Conservation (phyloP, 1,284 basidiomycete genomes). For the Cutaneotrichosporon cutaneum region DNA sequence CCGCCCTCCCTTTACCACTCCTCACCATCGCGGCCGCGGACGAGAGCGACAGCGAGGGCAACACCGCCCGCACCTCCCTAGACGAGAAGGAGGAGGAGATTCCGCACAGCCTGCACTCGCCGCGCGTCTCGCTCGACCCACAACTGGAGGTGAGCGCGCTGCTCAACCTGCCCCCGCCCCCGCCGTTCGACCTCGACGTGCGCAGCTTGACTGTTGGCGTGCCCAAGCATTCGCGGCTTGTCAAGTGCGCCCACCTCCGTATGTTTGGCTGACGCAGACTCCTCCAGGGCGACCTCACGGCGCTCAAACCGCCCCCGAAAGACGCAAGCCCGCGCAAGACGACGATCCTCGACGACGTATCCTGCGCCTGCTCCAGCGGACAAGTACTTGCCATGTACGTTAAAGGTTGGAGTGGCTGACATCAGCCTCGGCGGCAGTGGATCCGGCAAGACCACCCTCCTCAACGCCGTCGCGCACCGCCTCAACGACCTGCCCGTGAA, state of each 20-base stretch:
- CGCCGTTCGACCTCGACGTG: slow-evolving; percentile 48
- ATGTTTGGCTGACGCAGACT: slow-evolving; percentile 14
- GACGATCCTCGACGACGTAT: slow-evolving; percentile 49
- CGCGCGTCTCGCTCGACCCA: no score
- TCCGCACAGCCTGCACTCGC: not conserved
- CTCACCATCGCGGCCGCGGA: no score
- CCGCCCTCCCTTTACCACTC: no score
- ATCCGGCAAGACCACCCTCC: slow-evolving; percentile 53
- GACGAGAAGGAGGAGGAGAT: not conserved
- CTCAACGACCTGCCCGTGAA: slow-evolving; percentile 45
- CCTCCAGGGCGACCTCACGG: slow-evolving; percentile 14
- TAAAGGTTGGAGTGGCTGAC: not conserved
- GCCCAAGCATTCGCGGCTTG: slow-evolving; percentile 26
- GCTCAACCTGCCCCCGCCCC: slow-evolving; percentile 49
- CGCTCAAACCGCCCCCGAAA: slow-evolving; percentile 13
- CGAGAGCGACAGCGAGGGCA: not conserved
- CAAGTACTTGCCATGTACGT: slow-evolving; percentile 53
- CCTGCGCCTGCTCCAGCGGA: slow-evolving; percentile 45
- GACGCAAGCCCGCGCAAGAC: slow-evolving; percentile 28
- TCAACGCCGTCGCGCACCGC: slow-evolving; percentile 53
- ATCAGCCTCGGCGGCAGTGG: slow-evolving; percentile 49
- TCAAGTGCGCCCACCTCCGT: not conserved
- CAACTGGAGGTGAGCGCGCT: slow-evolving; percentile 21
- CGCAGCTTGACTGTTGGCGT: slow-evolving; percentile 49
- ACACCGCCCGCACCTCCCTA: not conserved